Conservation (phyloP, 2,329 filamentous ascomycete genomes). For the Colletotrichum sp. region DNA sequence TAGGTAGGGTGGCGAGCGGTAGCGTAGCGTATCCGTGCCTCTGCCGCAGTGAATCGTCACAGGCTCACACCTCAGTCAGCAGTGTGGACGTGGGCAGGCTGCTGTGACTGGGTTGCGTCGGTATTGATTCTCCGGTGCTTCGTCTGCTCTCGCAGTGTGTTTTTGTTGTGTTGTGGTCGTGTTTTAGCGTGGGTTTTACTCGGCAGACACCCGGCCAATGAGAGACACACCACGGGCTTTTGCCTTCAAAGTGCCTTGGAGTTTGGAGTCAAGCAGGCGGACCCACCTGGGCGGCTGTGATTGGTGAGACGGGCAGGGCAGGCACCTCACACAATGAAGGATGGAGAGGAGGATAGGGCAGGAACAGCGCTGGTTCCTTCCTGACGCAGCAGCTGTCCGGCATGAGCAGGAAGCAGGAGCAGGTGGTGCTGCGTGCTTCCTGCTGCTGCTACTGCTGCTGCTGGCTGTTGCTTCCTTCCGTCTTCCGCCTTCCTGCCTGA, state of each 20-base stretch:
- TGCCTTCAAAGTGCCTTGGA: background rate
- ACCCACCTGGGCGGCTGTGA: background rate
- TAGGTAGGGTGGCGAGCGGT: background rate
- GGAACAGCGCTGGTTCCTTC: background rate
- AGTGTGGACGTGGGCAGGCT: background rate
- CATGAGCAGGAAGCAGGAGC: background rate
- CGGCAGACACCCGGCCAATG: background rate
- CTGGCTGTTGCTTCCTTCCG: background rate
- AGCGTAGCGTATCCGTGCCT: background rate
- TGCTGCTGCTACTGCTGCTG: background rate
- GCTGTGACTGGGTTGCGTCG: background rate
- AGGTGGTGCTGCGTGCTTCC: background rate
- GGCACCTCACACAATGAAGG: background rate
- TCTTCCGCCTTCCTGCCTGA: background rate
- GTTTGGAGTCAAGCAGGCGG: background rate
- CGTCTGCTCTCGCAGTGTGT: background rate
- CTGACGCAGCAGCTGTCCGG: background rate
- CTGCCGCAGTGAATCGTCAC: background rate
- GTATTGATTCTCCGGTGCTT: background rate
- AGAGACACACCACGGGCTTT: background rate
- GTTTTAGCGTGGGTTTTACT: slow-evolving; percentile 11
- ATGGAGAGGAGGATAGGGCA: background rate
- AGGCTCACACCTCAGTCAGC: background rate
- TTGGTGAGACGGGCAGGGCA: background rate
- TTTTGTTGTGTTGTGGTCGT: background rate